phyloP scores from a whole-genome alignment of 2,329 filamentous ascomycete genomes.

The Plenodomus tracheiphilus region DNA sequence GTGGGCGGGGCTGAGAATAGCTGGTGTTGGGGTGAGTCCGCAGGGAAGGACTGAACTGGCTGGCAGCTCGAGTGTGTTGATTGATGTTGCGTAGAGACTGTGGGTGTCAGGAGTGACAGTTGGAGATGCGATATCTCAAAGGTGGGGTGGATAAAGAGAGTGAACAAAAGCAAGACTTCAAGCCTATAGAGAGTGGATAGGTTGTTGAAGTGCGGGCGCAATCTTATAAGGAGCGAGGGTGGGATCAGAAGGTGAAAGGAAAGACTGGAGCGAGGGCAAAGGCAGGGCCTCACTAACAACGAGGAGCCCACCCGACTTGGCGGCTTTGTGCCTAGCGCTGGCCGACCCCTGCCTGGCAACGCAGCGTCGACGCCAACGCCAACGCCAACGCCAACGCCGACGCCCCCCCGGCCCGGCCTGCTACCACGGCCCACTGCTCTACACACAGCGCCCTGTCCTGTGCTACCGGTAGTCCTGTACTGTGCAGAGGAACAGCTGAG shows the following conservation, averaged over 20 bases:
- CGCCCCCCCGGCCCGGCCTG: too few relatives aligned
- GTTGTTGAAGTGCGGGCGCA: slow-evolving; percentile 11
- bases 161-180: slow-evolving; percentile 40
- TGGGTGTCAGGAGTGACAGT: slow-evolving; percentile 35
- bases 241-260: slow-evolving; percentile 15
- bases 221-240: slow-evolving; percentile 27
- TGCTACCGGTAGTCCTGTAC: too few relatives aligned
- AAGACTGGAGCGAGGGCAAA: slow-evolving; percentile 5
- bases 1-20: slow-evolving; percentile 17
- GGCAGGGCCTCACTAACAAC: background rate
- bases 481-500: background rate
- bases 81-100: slow-evolving; percentile 24
- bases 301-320: background rate
- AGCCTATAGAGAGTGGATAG: slow-evolving; percentile 47
- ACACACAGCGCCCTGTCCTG: too few relatives aligned
- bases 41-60: slow-evolving; percentile 37
- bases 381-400: background rate
- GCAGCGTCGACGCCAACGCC: background rate
- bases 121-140: slow-evolving; percentile 41
- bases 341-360: too few relatives aligned
- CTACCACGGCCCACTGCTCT: background rate
- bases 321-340: too few relatives aligned
- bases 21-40: slow-evolving; percentile 11
- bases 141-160: slow-evolving; percentile 33
- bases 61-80: slow-evolving; percentile 37